Base-by-base conservation (phyloP, 257 asterid species). In the Lantana camara region DNA sequence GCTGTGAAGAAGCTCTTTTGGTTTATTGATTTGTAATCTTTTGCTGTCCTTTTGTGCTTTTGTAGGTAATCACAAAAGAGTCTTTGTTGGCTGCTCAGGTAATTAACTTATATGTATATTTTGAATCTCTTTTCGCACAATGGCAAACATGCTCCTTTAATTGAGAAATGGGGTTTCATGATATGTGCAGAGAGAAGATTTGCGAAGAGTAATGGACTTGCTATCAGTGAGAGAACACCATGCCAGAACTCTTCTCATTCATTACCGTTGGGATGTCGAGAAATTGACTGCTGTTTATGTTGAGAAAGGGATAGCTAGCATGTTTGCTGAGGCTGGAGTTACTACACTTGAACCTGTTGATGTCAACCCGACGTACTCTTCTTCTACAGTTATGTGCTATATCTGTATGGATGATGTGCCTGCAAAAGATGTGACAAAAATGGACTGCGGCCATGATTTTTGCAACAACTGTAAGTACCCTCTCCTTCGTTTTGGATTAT, bases 31-130 rank as follows among this genome's bases (percentile, higher is more conserved):
- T 12, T 53, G 15, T 62, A 40, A 22, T 27, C 65, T 56, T 71
- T 20, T 40, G 22, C 56, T 45, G 71, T 13, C 41, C 12, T 48
- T 14, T 34, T 29, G 57, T 58, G 61, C 42, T 37, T 58, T 74
- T 75, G 63, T 87, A 94, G 99, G 92, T 94, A 9, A 94, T 94
- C 67, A 94, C 95, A 2, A 83, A 68, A 57, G 99, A 82, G 78
- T 94, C 99, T 60, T 87, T 94, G 59, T 61, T 88, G 80, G 91
- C 86, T 70, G 99, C 99, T 40, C 99, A 94, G 98, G 99, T 90
- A 76, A 14, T 53, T 3, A 42, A 48, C 21, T 57, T 19, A 3
- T 11, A 24, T 22, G 10, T 51, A 21, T 65, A 41, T 59, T 5
- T 48, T 9, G 15, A 4, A 34, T 32, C 62, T 50, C 16, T 50